Evolutionary conservation across 2,329 filamentous ascomycete species (phyloP).

Genomic region (Sporothrix variecibatus): DNA sequence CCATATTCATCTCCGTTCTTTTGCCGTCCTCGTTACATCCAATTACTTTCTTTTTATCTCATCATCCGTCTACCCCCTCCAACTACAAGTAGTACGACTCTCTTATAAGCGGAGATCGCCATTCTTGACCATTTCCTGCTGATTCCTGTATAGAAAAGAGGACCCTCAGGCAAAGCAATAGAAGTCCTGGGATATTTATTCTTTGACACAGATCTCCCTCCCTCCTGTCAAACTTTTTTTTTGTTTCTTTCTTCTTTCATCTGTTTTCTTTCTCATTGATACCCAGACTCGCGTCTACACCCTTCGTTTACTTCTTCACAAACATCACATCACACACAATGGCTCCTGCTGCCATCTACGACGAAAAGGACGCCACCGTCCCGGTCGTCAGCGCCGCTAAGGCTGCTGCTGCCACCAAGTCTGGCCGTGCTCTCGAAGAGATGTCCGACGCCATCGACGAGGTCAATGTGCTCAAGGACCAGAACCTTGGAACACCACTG

Average conservation of each 20-base stretch:
- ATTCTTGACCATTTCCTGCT: not conserved
- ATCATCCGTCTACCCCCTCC: not conserved
- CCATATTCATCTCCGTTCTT: not conserved
- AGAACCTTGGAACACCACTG: slow-evolving; percentile 6
- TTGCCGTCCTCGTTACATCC: not conserved
- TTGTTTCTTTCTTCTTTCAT: not conserved
- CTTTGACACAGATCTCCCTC: not conserved
- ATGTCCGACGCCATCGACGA: slow-evolving; percentile 42
- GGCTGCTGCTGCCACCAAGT: slow-evolving; percentile 24
- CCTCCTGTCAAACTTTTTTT: not conserved
- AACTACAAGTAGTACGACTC: not conserved
- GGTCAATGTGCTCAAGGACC: slow-evolving; percentile 39
- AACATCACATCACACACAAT: slow-evolving; percentile 31
- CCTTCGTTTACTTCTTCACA: not conserved
- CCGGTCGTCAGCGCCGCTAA: slow-evolving; percentile 12
- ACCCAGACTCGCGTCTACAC: not conserved
- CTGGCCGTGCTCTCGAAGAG: slow-evolving; percentile 38
- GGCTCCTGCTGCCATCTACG: slow-evolving; percentile 36
- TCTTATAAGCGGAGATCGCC: not conserved
- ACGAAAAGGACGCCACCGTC: slow-evolving; percentile 29
- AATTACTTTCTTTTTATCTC: not conserved
- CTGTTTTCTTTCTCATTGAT: not conserved
- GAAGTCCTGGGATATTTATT: slow-evolving; percentile 14
- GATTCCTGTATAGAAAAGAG: not conserved
- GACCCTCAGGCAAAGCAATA: not conserved